phyloP scores from a whole-genome alignment of 2,329 filamentous ascomycete species.

The Talaromyces pinophilus region DNA sequence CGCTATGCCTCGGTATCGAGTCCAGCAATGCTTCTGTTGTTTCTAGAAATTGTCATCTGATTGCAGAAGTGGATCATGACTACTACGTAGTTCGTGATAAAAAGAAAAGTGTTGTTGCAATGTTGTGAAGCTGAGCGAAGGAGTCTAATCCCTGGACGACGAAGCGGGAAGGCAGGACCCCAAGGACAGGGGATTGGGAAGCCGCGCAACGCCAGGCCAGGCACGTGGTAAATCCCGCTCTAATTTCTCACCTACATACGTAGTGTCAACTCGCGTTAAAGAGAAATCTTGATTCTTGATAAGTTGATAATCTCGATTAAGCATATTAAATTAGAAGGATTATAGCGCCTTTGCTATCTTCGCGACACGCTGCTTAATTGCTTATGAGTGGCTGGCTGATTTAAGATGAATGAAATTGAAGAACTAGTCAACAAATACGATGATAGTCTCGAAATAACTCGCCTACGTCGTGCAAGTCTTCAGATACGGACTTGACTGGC shows the following conservation, averaged over 20 bases:
- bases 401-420: background rate
- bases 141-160: slow-evolving; percentile 10
- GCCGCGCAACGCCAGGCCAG: background rate
- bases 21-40: background rate
- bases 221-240: slow-evolving; percentile 7
- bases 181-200: background rate
- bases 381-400: background rate
- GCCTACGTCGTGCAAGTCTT: background rate
- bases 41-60: background rate
- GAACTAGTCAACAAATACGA: background rate
- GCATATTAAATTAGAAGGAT: background rate
- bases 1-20: background rate
- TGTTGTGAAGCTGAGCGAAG: background rate
- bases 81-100: background rate
- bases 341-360: background rate
- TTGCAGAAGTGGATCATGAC: background rate
- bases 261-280: background rate
- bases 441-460: background rate
- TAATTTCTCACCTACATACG: background rate
- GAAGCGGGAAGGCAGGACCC: background rate
- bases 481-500: background rate
- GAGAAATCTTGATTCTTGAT: background rate
- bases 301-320: background rate
- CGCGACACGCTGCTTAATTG: background rate
- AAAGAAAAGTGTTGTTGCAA: background rate